Conservation (phyloP, 192 early-diverging fungal species). For the Phycomyces blakesleeanus region DNA sequence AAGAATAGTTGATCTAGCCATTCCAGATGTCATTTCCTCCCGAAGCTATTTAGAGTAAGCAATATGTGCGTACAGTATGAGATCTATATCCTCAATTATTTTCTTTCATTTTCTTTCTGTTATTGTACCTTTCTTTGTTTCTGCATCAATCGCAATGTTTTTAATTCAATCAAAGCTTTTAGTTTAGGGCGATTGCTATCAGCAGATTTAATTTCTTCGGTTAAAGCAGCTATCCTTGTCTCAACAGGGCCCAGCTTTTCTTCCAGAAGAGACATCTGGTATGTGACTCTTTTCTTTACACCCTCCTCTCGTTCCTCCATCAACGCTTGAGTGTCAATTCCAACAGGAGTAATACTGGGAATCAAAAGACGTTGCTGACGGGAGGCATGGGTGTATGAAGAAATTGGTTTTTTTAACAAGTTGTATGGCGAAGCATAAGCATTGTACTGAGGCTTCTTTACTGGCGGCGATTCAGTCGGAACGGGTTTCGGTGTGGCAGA, state of each 20-base stretch:
- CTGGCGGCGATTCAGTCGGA: background rate
- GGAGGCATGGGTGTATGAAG: constrained; percentile 44
- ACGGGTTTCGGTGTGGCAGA: background rate
- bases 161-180: constrained; percentile 84
- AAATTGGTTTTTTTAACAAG: constrained; percentile 59
- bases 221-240: constrained; percentile 22
- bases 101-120: background rate
- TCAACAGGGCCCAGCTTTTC: constrained; percentile 32
- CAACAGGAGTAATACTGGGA: constrained; percentile 66
- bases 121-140: constrained; percentile 66
- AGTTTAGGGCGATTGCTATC: constrained; percentile 57
- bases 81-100: background rate
- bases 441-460: constrained; percentile 35
- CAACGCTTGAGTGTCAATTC: constrained; percentile 74
- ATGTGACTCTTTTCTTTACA: constrained; percentile 60
- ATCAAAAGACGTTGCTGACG: constrained; percentile 68
- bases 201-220: constrained; percentile 28
- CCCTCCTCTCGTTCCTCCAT: constrained; percentile 73
- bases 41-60: constrained; percentile 44
- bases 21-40: constrained; percentile 68
- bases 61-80: background rate
- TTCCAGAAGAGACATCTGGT: constrained; percentile 80
- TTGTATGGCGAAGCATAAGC: constrained; percentile 56
- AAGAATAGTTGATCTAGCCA: constrained; percentile 70
- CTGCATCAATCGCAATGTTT: constrained; percentile 71